These are phyloP conservation scores for Lactarius sanguifluus DNA, from an alignment of 768 basidiomycete species.

Conservation along the genomic window DNA sequence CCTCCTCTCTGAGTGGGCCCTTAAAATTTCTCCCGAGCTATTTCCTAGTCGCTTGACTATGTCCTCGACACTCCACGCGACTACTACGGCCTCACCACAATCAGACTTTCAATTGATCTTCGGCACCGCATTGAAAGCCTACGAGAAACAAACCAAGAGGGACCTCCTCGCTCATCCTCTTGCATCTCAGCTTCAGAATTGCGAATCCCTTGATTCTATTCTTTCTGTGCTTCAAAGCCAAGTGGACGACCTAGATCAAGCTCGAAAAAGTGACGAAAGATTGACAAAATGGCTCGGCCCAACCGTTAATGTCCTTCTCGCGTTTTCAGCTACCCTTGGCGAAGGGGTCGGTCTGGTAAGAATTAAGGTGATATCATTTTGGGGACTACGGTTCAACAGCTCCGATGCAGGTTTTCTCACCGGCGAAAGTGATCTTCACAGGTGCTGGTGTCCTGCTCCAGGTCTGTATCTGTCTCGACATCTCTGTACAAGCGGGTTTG, in stretches of 20 bases:
- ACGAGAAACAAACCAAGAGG: slow-evolving; percentile 1
- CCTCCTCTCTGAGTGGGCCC: background rate
- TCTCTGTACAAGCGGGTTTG: background rate
- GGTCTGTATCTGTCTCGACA: background rate
- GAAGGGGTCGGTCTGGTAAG: slow-evolving; percentile 5
- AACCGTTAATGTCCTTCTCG: background rate
- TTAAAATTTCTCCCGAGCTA: background rate
- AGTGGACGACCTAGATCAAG: background rate
- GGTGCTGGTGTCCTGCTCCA: slow-evolving; percentile 1
- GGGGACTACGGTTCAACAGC: too few relatives aligned
- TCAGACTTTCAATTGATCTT: background rate
- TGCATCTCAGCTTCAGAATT: background rate
- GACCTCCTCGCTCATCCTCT: slow-evolving; percentile 8
- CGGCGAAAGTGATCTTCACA: slow-evolving; percentile 6
- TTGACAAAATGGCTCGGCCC: slow-evolving; percentile 1
- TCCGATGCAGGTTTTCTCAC: background rate
- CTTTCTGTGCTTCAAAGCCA: background rate
- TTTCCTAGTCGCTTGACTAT: background rate
- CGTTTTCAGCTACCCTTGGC: slow-evolving; percentile 7
- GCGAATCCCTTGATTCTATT: background rate
- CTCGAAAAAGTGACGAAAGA: background rate
- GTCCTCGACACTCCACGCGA: background rate
- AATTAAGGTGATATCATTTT: background rate
- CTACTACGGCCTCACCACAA: background rate
- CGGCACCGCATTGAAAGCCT: slow-evolving; percentile 1